These are phyloP conservation scores for Zoysia matrella DNA, from an alignment of 202 grass and related monocot species.

Conservation along the genomic window DNA sequence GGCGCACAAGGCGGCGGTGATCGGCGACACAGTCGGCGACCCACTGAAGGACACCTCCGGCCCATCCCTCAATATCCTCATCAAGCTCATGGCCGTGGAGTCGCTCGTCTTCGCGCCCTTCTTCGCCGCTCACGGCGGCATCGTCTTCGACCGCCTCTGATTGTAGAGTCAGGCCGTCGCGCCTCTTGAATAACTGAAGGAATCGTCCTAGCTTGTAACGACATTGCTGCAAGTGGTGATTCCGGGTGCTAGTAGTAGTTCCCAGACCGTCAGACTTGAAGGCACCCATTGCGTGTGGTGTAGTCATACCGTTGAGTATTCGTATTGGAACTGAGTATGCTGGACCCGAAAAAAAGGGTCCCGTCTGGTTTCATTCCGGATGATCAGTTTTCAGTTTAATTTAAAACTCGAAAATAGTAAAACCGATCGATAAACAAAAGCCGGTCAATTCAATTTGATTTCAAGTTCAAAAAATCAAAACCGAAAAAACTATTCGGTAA, in stretches of 20 bases:
- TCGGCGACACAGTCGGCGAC: conserved; percentile 80
- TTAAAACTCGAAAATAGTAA: no score
- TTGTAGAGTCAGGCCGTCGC: not conserved
- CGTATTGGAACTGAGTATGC: not conserved
- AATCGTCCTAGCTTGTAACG: not conserved
- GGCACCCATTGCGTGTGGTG: not conserved
- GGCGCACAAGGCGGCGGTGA: conserved; percentile 77
- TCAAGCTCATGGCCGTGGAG: conserved; percentile 40
- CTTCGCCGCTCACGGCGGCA: conserved; percentile 75
- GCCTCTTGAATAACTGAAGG: not conserved
- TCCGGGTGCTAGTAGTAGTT: not conserved
- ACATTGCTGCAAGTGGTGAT: not conserved
- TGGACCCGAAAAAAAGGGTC: not conserved
- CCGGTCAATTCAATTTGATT: no score
- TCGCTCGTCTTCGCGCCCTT: conserved; percentile 82
- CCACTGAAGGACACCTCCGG: conserved; percentile 89
- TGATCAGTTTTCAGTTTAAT: no score
- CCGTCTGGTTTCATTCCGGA: no score
- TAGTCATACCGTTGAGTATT: not conserved
- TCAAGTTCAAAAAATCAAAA: no score
- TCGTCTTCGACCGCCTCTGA: conserved; percentile 65
- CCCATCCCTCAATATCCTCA: conserved; percentile 69
- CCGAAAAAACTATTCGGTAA: no score
- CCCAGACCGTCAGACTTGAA: not conserved
- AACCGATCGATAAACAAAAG: no score